Evolutionary conservation across 116 monocot genomes (phyloP).

Genomic region (Zostera marina): DNA sequence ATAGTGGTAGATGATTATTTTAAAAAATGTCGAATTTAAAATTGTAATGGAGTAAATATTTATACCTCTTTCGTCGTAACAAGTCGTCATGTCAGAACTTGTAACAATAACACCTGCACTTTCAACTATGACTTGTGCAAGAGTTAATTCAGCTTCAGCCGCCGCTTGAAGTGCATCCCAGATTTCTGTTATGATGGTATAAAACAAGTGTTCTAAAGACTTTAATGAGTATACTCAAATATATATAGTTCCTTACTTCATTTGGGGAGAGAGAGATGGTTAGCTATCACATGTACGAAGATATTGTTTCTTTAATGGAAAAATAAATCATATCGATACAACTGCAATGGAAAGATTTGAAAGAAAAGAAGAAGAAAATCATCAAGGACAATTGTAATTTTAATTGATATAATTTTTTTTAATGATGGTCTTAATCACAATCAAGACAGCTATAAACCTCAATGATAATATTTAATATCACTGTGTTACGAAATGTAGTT

Average conservation of each 20-base stretch:
- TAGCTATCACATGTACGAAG: not conserved
- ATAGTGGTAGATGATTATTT: not conserved
- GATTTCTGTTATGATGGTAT: slow-evolving; percentile 43
- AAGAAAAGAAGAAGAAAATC: no score
- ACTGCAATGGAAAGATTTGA: no score
- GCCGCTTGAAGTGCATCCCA: slow-evolving; percentile 98
- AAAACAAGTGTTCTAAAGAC: not conserved
- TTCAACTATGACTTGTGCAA: slow-evolving; percentile 82
- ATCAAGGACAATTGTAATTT: no score
- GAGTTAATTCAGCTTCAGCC: slow-evolving; percentile 59
- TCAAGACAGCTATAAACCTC: no score
- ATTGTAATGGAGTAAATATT: not conserved
- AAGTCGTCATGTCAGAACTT: slow-evolving; percentile 68
- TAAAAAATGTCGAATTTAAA: not conserved
- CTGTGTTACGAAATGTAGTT: no score
- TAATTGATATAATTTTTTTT: no score
- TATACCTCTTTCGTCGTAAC: slow-evolving; percentile 90
- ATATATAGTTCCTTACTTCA: not conserved
- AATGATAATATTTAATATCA: no score
- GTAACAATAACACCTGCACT: slow-evolving; percentile 77
- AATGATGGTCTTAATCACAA: no score
- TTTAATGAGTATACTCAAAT: no score
- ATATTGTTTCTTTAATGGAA: not conserved
- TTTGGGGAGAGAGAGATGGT: not conserved
- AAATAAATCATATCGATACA: not conserved